These are phyloP conservation scores for Salvia rosmarinus DNA, from an alignment of 257 asterid species.

Conservation along the genomic window DNA sequence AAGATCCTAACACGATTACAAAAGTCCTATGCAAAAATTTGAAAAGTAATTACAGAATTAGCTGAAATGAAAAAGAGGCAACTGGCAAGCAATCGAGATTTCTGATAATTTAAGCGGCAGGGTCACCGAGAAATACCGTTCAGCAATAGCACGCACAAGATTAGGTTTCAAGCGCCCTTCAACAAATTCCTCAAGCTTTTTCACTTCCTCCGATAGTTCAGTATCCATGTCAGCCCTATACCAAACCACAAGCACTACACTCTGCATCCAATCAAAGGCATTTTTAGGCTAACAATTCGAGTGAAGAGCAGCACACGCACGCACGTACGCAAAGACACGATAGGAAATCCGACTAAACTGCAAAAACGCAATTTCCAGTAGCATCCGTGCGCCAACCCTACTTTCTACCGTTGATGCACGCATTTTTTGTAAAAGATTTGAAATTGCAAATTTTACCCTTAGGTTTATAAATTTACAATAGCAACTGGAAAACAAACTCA, in stretches of 20 bases:
- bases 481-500: no score
- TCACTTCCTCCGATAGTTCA: conserved; percentile 56
- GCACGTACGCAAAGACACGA: neutral
- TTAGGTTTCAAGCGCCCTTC: conserved; percentile 87
- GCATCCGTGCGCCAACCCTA: no score
- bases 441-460: no score
- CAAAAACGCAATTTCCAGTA: no score
- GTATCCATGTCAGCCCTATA: conserved; percentile 60
- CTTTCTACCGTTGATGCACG: no score
- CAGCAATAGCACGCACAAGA: conserved; percentile 76
- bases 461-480: no score
- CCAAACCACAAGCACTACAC: conserved; percentile 16
- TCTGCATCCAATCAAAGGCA: neutral
- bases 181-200: conserved; percentile 72
- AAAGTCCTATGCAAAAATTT: neutral
- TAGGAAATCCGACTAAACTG: no score
- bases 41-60: neutral
- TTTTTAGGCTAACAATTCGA: neutral
- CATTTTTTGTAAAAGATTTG: no score
- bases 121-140: conserved; percentile 57
- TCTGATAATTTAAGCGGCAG: no score
- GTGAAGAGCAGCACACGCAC: neutral
- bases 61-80: neutral
- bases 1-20: no score
- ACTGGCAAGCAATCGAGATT: no score